Percentiles rank a stretch among this genome's conserved stretches.
Conservation (phyloP, 2,329 filamentous ascomycete species). For the Ilyonectria destructans region DNA sequence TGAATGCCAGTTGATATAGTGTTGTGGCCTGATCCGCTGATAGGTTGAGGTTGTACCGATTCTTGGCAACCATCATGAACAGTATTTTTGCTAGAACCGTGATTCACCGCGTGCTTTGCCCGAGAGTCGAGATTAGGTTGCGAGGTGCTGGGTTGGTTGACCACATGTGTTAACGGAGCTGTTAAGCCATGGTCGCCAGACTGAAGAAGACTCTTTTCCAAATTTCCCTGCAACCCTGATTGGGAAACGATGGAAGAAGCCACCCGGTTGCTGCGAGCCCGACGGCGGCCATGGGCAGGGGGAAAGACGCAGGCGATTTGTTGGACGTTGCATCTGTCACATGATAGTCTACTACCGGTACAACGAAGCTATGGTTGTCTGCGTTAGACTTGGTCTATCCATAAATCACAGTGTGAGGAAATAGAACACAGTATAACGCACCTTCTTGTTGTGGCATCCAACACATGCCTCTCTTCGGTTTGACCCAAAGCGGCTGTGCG, state of each 20-base stretch:
- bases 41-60: background rate
- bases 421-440: background rate
- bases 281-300: background rate
- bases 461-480: conserved; percentile 31
- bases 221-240: background rate
- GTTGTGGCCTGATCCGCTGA: background rate
- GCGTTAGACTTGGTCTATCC: background rate
- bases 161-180: too few relatives aligned
- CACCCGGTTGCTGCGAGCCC: background rate
- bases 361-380: conserved; percentile 27
- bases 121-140: background rate
- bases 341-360: conserved; percentile 21
- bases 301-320: conserved; percentile 24
- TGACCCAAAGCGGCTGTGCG: conserved; percentile 23
- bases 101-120: background rate
- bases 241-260: background rate
- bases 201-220: background rate
- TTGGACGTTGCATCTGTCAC: conserved; percentile 29
- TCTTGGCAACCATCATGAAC: background rate
- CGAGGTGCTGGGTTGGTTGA: background rate
- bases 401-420: background rate
- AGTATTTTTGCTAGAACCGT: background rate
- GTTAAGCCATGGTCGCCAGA: background rate
- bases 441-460: conserved; percentile 34
- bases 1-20: background rate